A percentile compares a stretch with the other conserved stretches of the same genome.
Evolutionary conservation across 352 stramenopile species (phyloP).

Genomic region (Halophytophthora polymorphica): DNA sequence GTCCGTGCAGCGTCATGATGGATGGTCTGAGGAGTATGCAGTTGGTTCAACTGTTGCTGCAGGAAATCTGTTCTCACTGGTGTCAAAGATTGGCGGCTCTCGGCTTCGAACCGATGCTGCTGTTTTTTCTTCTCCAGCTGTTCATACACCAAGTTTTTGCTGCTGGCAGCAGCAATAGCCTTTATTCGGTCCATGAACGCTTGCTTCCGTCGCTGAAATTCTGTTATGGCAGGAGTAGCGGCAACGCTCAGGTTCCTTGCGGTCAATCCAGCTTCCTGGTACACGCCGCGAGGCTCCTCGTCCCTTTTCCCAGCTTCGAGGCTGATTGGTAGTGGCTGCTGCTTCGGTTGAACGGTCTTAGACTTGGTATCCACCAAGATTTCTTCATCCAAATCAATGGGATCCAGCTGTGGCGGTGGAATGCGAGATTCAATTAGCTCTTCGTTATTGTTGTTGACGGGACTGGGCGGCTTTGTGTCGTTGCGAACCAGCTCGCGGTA

Average conservation of each 20-base stretch:
- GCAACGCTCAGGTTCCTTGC: not conserved
- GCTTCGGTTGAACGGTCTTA: slow-evolving; percentile 2
- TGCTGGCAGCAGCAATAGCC: slow-evolving; percentile 54
- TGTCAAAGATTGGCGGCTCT: not conserved
- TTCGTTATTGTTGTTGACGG: slow-evolving; percentile 7
- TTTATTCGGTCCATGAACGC: slow-evolving; percentile 78
- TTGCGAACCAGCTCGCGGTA: slow-evolving; percentile 39
- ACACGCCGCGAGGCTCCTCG: not conserved
- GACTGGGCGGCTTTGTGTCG: slow-evolving; percentile 10
- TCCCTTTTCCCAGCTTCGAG: not conserved
- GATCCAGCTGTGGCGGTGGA: not conserved
- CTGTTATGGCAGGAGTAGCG: slow-evolving; percentile 23
- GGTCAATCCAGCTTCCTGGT: not conserved
- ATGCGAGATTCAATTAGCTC: slow-evolving; percentile 1
- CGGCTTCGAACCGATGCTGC: slow-evolving; percentile 18
- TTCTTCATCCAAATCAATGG: slow-evolving; percentile 34
- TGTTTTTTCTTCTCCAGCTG: slow-evolving; percentile 51
- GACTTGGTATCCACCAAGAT: slow-evolving; percentile 7
- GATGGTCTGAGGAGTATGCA: slow-evolving; percentile 32
- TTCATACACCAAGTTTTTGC: slow-evolving; percentile 74
- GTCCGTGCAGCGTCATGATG: slow-evolving; percentile 44
- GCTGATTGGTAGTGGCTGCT: not conserved
- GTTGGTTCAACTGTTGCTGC: slow-evolving; percentile 21
- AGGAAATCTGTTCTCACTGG: slow-evolving; percentile 17
- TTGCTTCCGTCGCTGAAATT: slow-evolving; percentile 73